phyloP scores from a whole-genome alignment of 176 grass and related monocot species.

The Calamus simplicifolius region DNA sequence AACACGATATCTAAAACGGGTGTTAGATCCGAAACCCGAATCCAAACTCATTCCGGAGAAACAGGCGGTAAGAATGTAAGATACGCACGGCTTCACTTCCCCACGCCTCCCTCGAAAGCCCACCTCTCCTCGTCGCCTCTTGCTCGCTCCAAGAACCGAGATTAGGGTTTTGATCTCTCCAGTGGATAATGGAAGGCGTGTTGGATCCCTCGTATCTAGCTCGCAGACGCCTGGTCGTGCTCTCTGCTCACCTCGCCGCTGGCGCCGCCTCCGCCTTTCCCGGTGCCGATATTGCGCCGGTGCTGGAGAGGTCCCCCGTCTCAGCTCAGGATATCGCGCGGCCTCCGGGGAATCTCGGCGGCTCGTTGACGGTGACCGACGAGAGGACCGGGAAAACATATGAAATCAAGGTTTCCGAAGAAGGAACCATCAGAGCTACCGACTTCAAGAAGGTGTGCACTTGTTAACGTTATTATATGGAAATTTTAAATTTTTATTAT shows the following conservation, averaged over 20 bases:
- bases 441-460: slow-evolving; percentile 70
- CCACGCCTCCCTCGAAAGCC: fast-evolving
- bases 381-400: slow-evolving; percentile 58
- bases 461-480: too few relatives aligned
- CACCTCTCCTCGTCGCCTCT: not conserved
- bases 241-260: slow-evolving; percentile 40
- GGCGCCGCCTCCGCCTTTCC: not conserved
- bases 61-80: too few relatives aligned
- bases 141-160: not conserved
- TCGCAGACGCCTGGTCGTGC: slow-evolving; percentile 38
- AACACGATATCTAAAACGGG: too few relatives aligned
- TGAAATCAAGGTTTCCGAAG: slow-evolving; percentile 59
- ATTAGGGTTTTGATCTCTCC: not conserved
- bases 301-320: slow-evolving; percentile 46
- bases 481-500: too few relatives aligned
- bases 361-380: slow-evolving; percentile 52
- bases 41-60: too few relatives aligned
- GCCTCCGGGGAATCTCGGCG: slow-evolving; percentile 29
- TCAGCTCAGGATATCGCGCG: slow-evolving; percentile 10
- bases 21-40: too few relatives aligned
- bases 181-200: not conserved
- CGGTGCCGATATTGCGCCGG: not conserved
- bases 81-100: too few relatives aligned
- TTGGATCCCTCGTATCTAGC: slow-evolving; percentile 11
- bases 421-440: slow-evolving; percentile 69